Percentiles rank a stretch among this genome's conserved stretches.
These are phyloP conservation scores for Thielaviopsis ethacetica DNA, from an alignment of 2,329 filamentous ascomycete species.

Conservation along the genomic window DNA sequence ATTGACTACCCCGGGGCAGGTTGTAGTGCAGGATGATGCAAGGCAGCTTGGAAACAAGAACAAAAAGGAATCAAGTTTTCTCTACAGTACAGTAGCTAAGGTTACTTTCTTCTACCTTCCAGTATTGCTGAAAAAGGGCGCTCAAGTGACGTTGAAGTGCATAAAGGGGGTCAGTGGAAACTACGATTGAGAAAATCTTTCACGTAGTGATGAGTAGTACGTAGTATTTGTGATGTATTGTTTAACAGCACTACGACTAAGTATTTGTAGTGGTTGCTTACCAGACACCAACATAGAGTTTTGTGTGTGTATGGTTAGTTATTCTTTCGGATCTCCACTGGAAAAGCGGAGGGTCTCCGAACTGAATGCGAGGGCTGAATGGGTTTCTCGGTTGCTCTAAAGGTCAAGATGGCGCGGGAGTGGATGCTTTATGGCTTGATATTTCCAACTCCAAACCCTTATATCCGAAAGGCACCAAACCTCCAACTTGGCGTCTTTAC, in stretches of 20 bases:
- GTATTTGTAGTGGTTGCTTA: too few relatives aligned
- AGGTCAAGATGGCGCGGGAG: too few relatives aligned
- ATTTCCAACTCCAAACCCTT: not conserved
- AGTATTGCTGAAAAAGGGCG: not conserved
- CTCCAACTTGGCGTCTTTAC: not conserved
- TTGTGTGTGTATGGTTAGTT: not conserved
- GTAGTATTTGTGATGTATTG: not conserved
- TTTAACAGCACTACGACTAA: too few relatives aligned
- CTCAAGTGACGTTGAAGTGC: not conserved
- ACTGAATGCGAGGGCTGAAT: not conserved
- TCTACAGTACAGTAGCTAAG: too few relatives aligned
- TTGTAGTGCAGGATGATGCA: conserved; percentile 1
- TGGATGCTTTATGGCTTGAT: too few relatives aligned
- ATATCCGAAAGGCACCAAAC: not conserved
- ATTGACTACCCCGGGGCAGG: not conserved
- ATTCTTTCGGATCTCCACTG: not conserved
- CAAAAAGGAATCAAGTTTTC: not conserved
- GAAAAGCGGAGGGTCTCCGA: not conserved
- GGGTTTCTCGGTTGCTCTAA: too few relatives aligned
- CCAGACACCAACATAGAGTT: not conserved
- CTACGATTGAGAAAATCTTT: not conserved
- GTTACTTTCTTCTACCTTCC: not conserved
- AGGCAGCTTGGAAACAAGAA: not conserved
- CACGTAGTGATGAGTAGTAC: not conserved
- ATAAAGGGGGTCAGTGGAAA: too few relatives aligned